A percentile compares a stretch with the other conserved stretches of the same genome.
Conservation (phyloP, 1,284 basidiomycete genomes). For the Xanthoconium separans region DNA sequence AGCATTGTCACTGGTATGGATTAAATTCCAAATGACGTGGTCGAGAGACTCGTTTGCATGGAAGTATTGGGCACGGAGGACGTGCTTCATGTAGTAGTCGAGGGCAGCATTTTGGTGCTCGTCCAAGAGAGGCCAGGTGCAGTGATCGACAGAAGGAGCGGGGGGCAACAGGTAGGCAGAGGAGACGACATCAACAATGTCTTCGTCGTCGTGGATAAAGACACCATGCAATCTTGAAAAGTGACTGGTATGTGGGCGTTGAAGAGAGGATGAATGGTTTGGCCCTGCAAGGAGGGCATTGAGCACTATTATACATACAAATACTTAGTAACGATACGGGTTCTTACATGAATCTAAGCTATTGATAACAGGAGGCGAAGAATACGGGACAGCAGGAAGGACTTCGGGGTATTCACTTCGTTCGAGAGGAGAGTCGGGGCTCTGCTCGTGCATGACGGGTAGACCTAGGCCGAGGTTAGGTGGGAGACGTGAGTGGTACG, state of each 20-base stretch:
- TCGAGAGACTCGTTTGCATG: slow-evolving; percentile 57
- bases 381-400: slow-evolving; percentile 35
- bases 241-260: slow-evolving; percentile 31
- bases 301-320: slow-evolving; percentile 63
- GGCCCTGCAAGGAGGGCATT: slow-evolving; percentile 57
- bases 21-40: slow-evolving; percentile 44
- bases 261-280: slow-evolving; percentile 23
- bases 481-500: background rate
- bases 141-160: slow-evolving; percentile 9
- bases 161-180: slow-evolving; percentile 18
- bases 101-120: slow-evolving; percentile 22
- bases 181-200: slow-evolving; percentile 19
- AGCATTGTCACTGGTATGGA: slow-evolving; percentile 38
- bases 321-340: slow-evolving; percentile 64
- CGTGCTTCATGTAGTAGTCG: slow-evolving; percentile 41
- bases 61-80: slow-evolving; percentile 65
- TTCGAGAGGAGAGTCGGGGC: slow-evolving; percentile 37
- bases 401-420: slow-evolving; percentile 32
- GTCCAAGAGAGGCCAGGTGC: slow-evolving; percentile 14
- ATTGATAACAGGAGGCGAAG: slow-evolving; percentile 39
- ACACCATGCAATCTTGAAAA: slow-evolving; percentile 25
- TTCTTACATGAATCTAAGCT: slow-evolving; percentile 65
- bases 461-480: slow-evolving; percentile 22
- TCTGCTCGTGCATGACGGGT: slow-evolving; percentile 38
- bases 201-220: slow-evolving; percentile 13